Evolutionary conservation across 78 protist species (phyloP).

Genomic region (Dictyostelium brefeldianum): DNA sequence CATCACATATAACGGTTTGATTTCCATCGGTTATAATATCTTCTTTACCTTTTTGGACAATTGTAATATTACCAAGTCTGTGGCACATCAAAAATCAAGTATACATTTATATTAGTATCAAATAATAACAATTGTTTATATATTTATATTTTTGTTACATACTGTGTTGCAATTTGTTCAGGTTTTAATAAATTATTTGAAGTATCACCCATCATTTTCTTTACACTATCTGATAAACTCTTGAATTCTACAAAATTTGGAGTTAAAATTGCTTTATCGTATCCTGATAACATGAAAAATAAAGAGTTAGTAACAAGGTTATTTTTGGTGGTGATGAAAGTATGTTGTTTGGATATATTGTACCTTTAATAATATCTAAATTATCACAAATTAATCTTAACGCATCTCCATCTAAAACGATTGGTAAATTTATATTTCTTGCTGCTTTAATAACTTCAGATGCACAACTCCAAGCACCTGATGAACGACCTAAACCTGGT

Average conservation of each 20-base stretch:
- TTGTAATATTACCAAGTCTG: constrained; percentile 76
- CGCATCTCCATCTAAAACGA: constrained; percentile 86
- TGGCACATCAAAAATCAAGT: background rate
- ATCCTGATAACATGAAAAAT: too few species aligned
- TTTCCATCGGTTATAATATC: constrained; percentile 86
- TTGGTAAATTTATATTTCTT: constrained; percentile 80
- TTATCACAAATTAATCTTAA: constrained; percentile 57
- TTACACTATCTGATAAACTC: constrained; percentile 60
- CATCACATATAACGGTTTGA: background rate
- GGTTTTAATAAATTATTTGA: constrained; percentile 29
- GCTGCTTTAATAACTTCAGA: constrained; percentile 70
- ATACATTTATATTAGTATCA: background rate
- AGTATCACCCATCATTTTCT: constrained; percentile 35
- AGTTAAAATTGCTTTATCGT: constrained; percentile 81
- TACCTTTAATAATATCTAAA: constrained; percentile 36
- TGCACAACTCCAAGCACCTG: constrained; percentile 66
- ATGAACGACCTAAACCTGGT: constrained; percentile 87
- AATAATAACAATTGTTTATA: background rate
- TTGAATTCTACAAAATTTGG: constrained; percentile 87
- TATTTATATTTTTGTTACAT: background rate
- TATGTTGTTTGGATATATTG: too few species aligned
- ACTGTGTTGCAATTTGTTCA: constrained; percentile 25
- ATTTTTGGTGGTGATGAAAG: too few species aligned
- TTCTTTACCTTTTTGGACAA: constrained; percentile 85
- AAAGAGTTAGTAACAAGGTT: too few species aligned